Conservation (phyloP, 768 basidiomycete genomes). For the Phaffia tasmanica region DNA sequence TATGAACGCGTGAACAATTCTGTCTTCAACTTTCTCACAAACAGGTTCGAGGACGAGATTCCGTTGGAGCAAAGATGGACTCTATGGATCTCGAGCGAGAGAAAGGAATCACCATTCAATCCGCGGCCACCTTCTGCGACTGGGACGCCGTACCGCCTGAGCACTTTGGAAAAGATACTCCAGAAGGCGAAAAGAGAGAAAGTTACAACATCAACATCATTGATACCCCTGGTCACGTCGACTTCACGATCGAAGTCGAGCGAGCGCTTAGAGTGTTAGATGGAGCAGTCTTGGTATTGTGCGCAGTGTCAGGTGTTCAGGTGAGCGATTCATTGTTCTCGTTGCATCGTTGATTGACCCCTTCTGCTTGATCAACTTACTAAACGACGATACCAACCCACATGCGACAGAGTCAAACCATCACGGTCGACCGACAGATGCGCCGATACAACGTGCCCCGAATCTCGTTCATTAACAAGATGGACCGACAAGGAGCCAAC, state of each 20-base stretch:
- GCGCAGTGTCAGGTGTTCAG: slow-evolving; percentile 94
- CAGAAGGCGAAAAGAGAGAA: slow-evolving; percentile 47
- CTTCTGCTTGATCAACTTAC: background rate
- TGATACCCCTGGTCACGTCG: slow-evolving; percentile 97
- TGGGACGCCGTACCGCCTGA: slow-evolving; percentile 67
- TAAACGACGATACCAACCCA: background rate
- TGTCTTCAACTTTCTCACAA: background rate
- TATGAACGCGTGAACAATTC: background rate
- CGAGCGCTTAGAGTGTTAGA: slow-evolving; percentile 90
- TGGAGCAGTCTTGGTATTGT: slow-evolving; percentile 89
- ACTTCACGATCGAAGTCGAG: slow-evolving; percentile 99
- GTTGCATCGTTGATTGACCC: background rate
- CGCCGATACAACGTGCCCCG: slow-evolving; percentile 89
- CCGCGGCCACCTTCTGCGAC: slow-evolving; percentile 95
- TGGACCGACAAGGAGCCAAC: slow-evolving; percentile 96
- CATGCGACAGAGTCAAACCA: slow-evolving; percentile 75
- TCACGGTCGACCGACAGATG: slow-evolving; percentile 98
- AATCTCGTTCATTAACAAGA: slow-evolving; percentile 95
- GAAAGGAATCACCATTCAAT: slow-evolving; percentile 98
- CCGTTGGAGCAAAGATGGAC: slow-evolving; percentile 99
- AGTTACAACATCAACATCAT: slow-evolving; percentile 90
- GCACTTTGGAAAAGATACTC: slow-evolving; percentile 23
- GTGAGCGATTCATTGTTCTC: slow-evolving; percentile 39
- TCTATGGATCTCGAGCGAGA: slow-evolving; percentile 98
- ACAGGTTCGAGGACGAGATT: slow-evolving; percentile 83